phyloP scores from a whole-genome alignment of 129 eudicot species.

The Escallonia herrerae region DNA sequence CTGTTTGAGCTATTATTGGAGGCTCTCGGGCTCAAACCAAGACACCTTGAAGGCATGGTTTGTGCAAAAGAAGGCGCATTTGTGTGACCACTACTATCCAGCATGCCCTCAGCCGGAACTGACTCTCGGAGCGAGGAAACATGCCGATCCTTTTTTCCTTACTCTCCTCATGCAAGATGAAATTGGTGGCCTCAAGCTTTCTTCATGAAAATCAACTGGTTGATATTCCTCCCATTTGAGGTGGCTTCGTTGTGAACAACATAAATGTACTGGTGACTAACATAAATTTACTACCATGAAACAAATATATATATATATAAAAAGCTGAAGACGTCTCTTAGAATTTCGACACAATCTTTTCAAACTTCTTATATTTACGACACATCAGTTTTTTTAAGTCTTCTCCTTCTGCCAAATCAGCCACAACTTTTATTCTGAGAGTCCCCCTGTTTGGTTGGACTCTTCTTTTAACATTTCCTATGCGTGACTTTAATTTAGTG shows the following conservation, averaged over 20 bases:
- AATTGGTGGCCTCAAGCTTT: slow-evolving; percentile 53
- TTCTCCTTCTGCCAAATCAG: too few species aligned
- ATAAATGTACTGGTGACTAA: too few species aligned
- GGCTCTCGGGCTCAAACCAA: slow-evolving; percentile 41
- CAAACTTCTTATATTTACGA: too few species aligned
- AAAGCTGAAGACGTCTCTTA: too few species aligned
- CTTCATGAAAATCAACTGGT: slow-evolving; percentile 40
- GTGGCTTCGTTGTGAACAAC: slow-evolving; percentile 41
- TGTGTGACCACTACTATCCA: slow-evolving; percentile 46
- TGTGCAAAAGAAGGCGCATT: slow-evolving; percentile 30
- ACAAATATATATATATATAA: too few species aligned
- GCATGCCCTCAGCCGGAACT: slow-evolving; percentile 60
- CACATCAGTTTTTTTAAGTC: too few species aligned
- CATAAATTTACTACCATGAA: too few species aligned
- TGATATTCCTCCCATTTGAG: slow-evolving; percentile 29
- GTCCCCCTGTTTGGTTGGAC: too few species aligned
- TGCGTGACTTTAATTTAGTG: too few species aligned
- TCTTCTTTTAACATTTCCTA: too few species aligned
- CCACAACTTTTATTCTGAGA: too few species aligned
- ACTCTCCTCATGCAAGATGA: slow-evolving; percentile 54
- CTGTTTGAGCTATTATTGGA: slow-evolving; percentile 35
- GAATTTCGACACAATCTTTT: too few species aligned
- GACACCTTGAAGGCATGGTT: slow-evolving; percentile 26
- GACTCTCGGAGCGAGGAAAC: slow-evolving; percentile 42
- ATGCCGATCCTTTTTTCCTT: slow-evolving; percentile 43